These are phyloP conservation scores for Jacaranda mimosifolia DNA, from an alignment of 257 asterid genomes.

Conservation along the genomic window DNA sequence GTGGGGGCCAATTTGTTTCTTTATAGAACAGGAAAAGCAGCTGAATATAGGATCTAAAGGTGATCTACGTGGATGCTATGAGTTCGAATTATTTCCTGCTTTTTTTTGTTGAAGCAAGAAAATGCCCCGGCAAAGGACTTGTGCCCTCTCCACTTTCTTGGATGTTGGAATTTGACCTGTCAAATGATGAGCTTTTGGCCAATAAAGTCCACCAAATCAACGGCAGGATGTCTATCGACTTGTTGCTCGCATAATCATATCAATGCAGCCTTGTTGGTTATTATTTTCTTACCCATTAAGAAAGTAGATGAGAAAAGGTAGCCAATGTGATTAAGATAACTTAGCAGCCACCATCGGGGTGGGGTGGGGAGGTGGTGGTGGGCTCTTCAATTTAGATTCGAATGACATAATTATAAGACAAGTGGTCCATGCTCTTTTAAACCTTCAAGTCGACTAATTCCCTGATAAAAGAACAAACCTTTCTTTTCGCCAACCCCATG, in stretches of 20 bases:
- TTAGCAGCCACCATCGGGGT: neutral
- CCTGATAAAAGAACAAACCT: too few species aligned
- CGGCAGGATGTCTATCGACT: conserved; percentile 25
- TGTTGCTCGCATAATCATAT: neutral
- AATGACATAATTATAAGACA: neutral
- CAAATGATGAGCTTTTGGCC: conserved; percentile 27
- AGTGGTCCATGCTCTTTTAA: neutral
- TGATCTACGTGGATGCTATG: conserved; percentile 22
- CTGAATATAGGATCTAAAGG: conserved; percentile 46
- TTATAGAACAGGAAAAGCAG: conserved; percentile 46
- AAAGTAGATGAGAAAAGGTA: conserved; percentile 32
- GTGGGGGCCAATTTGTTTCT: conserved; percentile 52
- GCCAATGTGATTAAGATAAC: conserved; percentile 37
- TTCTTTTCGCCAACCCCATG: too few species aligned
- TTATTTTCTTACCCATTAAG: conserved; percentile 72
- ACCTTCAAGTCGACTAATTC: neutral
- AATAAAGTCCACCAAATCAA: conserved; percentile 33
- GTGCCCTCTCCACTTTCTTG: conserved; percentile 50
- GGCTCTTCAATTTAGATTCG: neutral
- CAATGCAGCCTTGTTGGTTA: neutral
- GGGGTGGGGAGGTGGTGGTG: too few species aligned
- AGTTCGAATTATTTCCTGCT: conserved; percentile 48
- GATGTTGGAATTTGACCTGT: conserved; percentile 46
- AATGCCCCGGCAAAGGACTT: conserved; percentile 36
- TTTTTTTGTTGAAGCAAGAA: conserved; percentile 40